These are phyloP conservation scores for Leishmania arabica DNA, from an alignment of 208 protist genomes.

Conservation along the genomic window DNA sequence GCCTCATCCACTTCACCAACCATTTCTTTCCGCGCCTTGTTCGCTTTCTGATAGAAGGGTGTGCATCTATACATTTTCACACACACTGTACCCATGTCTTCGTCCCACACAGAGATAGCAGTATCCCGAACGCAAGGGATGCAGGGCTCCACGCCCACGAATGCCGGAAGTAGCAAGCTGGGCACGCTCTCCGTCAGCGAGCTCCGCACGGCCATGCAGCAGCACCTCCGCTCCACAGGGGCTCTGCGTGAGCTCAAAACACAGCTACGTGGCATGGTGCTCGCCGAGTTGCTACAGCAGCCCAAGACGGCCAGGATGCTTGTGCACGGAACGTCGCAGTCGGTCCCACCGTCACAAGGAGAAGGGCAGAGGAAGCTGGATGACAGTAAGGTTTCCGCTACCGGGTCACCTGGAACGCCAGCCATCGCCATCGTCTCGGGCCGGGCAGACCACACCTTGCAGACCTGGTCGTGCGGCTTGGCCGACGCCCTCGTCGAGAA, in stretches of 20 bases:
- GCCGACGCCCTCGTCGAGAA: slow-evolving; percentile 81
- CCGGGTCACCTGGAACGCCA: background rate
- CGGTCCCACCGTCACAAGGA: background rate
- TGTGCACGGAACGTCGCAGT: slow-evolving; percentile 18
- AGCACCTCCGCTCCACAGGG: slow-evolving; percentile 73
- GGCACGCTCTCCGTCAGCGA: slow-evolving; percentile 49
- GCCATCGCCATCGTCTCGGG: slow-evolving; percentile 4
- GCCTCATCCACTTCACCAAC: background rate
- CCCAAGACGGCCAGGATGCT: slow-evolving; percentile 33
- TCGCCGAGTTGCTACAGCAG: slow-evolving; percentile 68
- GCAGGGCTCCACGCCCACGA: background rate
- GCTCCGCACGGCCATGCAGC: slow-evolving; percentile 76
- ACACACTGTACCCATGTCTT: background rate
- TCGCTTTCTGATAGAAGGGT: background rate
- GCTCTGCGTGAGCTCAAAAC: slow-evolving; percentile 81
- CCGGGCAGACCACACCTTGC: slow-evolving; percentile 22
- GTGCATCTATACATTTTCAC: no score
- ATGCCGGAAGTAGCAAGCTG: slow-evolving; percentile 1
- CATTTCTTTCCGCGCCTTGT: background rate
- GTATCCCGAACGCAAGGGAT: background rate
- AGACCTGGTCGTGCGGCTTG: slow-evolving; percentile 55
- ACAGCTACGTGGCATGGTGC: slow-evolving; percentile 79
- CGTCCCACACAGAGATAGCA: background rate
- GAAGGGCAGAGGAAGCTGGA: background rate
- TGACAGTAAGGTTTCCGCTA: background rate